These are phyloP conservation scores for Morella rubra DNA, from an alignment of 306 rosid species.

Conservation along the genomic window DNA sequence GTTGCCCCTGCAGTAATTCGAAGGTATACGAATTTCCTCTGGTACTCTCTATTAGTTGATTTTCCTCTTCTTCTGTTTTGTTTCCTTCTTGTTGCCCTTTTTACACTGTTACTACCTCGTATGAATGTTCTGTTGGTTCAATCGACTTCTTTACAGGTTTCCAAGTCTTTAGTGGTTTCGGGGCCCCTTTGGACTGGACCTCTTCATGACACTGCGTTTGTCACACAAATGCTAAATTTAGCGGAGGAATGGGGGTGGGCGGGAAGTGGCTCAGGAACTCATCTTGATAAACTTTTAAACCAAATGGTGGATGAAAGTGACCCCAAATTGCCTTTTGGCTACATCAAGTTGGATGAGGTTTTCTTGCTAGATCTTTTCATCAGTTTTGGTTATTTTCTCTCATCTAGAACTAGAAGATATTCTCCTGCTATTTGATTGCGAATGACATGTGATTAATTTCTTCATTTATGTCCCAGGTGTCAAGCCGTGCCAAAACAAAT, in stretches of 20 bases:
- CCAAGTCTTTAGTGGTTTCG: constrained; percentile 62
- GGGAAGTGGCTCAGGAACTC: constrained; percentile 51
- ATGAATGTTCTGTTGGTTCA: neutral
- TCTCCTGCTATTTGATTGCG: constrained; percentile 10
- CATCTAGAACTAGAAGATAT: neutral
- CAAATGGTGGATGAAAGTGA: constrained; percentile 90
- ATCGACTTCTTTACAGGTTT: constrained; percentile 45
- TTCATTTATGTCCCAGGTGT: constrained; percentile 51
- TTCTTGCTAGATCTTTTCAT: constrained; percentile 13
- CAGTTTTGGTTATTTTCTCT: constrained; percentile 13
- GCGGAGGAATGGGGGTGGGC: constrained; percentile 89
- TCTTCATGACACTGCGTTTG: constrained; percentile 65
- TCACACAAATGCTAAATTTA: constrained; percentile 62
- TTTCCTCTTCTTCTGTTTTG: no score
- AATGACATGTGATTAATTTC: neutral
- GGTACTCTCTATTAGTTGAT: neutral
- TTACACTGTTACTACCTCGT: neutral
- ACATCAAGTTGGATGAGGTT: constrained; percentile 90
- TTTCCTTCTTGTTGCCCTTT: neutral
- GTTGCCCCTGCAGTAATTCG: constrained; percentile 66
- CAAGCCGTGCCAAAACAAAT: constrained; percentile 87
- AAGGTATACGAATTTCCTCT: constrained; percentile 42
- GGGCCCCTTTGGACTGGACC: constrained; percentile 99
- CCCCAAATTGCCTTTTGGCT: constrained; percentile 78
- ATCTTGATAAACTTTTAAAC: constrained; percentile 71